Conservation (phyloP, 2,329 filamentous ascomycete genomes). For the Ophiostoma himal-ulmi region DNA sequence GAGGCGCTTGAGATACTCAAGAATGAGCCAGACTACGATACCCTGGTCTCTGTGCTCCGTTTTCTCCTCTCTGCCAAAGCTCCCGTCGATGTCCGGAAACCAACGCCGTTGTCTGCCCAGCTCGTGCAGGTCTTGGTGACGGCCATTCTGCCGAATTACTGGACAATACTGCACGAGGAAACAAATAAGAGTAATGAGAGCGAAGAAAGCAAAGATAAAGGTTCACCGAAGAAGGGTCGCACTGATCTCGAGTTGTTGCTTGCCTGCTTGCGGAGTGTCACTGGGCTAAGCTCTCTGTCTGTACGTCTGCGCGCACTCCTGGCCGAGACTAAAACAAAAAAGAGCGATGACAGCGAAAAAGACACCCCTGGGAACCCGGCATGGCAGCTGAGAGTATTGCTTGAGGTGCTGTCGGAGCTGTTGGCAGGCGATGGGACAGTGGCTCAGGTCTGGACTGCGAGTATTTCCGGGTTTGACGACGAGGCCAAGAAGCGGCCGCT, state of each 20-base stretch:
- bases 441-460: slow-evolving; percentile 36
- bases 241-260: slow-evolving; percentile 49
- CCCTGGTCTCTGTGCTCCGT: slow-evolving; percentile 47
- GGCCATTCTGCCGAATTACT: slow-evolving; percentile 75
- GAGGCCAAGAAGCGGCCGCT: slow-evolving; percentile 33
- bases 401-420: slow-evolving; percentile 42
- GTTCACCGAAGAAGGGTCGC: background rate
- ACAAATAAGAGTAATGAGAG: slow-evolving; percentile 17
- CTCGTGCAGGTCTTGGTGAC: slow-evolving; percentile 69
- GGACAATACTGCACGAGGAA: slow-evolving; percentile 53
- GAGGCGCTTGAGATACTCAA: slow-evolving; percentile 57
- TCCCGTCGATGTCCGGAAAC: slow-evolving; percentile 47
- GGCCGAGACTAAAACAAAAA: slow-evolving; percentile 42
- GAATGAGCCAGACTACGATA: slow-evolving; percentile 56
- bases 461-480: slow-evolving; percentile 24
- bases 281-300: slow-evolving; percentile 71
- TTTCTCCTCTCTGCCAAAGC: slow-evolving; percentile 41
- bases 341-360: slow-evolving; percentile 24
- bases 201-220: background rate
- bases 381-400: slow-evolving; percentile 40
- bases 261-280: slow-evolving; percentile 62
- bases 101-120: slow-evolving; percentile 64
- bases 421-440: slow-evolving; percentile 38
- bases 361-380: slow-evolving; percentile 31
- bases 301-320: slow-evolving; percentile 61